Evolutionary conservation across 257 asterid genomes (phyloP).

Genomic region (Solanum clarkiae): DNA sequence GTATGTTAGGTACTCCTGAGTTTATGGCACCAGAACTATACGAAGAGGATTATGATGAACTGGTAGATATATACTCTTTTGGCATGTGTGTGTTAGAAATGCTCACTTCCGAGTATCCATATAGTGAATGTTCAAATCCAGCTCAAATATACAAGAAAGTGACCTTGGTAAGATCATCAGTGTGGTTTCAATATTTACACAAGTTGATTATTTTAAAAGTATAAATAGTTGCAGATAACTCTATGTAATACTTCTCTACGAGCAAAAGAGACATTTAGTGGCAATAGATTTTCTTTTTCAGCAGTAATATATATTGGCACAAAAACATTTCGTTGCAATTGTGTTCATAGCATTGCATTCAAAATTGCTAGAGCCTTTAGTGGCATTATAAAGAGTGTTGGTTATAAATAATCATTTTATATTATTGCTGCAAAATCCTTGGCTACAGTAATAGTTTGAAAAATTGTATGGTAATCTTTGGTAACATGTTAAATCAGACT

Average conservation of each 20-base stretch:
- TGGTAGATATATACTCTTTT: slow-evolving; percentile 67
- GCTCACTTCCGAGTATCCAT: slow-evolving; percentile 73
- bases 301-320: too few species aligned
- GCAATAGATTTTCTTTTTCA: too few species aligned
- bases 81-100: slow-evolving; percentile 82
- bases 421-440: too few species aligned
- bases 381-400: too few species aligned
- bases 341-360: too few species aligned
- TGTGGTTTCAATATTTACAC: neutral
- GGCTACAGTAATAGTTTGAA: neutral
- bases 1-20: slow-evolving; percentile 64
- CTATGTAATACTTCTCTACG: too few species aligned
- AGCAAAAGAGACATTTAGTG: too few species aligned
- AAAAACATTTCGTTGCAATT: too few species aligned
- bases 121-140: slow-evolving; percentile 71
- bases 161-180: slow-evolving; percentile 38
- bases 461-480: neutral
- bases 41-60: slow-evolving; percentile 75
- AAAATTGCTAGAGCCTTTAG: too few species aligned
- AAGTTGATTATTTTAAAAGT: neutral
- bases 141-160: slow-evolving; percentile 97
- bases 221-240: too few species aligned
- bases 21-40: slow-evolving; percentile 85
- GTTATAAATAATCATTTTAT: too few species aligned
- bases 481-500: neutral